A percentile compares a stretch with the other conserved stretches of the same genome.
Evolutionary conservation across 352 stramenopile species (phyloP).

Genomic region (Pythium plurisporium): DNA sequence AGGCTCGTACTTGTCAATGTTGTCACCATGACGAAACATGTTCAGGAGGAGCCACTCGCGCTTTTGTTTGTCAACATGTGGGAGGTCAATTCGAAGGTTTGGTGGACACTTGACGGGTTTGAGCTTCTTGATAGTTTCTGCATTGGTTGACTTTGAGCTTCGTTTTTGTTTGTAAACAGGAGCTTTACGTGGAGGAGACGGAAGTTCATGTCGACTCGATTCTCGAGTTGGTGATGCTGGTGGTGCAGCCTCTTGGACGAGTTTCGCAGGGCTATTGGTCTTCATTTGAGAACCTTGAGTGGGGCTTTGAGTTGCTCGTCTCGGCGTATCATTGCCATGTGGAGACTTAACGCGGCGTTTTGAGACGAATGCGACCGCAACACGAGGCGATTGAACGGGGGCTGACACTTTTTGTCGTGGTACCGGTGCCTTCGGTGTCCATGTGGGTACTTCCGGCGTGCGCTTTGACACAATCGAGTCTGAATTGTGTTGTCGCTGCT

Average conservation of each 20-base stretch:
- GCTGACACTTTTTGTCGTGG: conserved; percentile 6
- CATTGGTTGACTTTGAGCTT: conserved; percentile 3
- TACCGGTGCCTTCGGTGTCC: conserved; percentile 9
- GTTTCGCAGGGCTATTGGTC: background rate
- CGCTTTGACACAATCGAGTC: background rate
- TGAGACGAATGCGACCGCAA: background rate
- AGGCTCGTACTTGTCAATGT: conserved; percentile 59
- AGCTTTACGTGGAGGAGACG: conserved; percentile 32
- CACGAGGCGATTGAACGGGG: background rate
- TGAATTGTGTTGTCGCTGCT: background rate
- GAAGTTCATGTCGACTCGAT: background rate
- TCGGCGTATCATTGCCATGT: background rate
- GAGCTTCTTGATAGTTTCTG: conserved; percentile 26
- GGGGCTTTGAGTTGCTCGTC: background rate
- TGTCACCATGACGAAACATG: conserved; percentile 72
- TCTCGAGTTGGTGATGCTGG: background rate
- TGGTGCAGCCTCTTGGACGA: background rate
- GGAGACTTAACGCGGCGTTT: no score
- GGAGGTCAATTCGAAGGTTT: conserved; percentile 44
- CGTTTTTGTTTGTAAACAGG: conserved; percentile 44
- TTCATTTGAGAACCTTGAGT: no score
- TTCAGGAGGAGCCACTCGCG: conserved; percentile 75
- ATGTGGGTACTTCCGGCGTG: conserved; percentile 1
- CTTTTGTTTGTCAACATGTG: conserved; percentile 57
- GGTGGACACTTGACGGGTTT: conserved; percentile 46